Base-by-base conservation (phyloP, 257 asterid species). In the Scutellaria barbata region DNA sequence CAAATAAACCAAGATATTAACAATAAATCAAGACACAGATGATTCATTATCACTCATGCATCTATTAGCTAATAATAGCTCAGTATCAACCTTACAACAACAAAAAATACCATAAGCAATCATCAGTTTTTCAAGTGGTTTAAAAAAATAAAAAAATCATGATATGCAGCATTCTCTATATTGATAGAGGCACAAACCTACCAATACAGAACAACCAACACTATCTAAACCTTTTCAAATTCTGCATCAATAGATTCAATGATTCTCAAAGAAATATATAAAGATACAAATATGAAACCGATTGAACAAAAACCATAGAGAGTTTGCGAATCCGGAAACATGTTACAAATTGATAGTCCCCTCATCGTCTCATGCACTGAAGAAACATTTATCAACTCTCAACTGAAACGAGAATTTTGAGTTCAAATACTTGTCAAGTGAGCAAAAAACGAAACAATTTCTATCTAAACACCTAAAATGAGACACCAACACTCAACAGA, bases 131-230 rank as follows among this genome's bases (percentile, higher is more conserved):
- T 63, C 41, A 7, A 65, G 68, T 20, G 48, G 48, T 61, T 18
- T 30, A 37, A 45, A 43, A 17, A 50, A 45, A 50, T n/a, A n/a
- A 2, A 12, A 56, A 25, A 55, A 30, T 30, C 35, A 30, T 30
- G 35, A 30, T 30, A 30, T 30, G 4, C 35, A 30, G 3, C 35
- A 30, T 10, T 18, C 5, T 56, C 45, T 7, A 40, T 10, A 52
- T 5, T 37, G 40, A 73, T 2, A 14, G 47, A 25, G 57, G 54
- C 70, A 72, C 70, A 71, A 62, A 59, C 43, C 35, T 8, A 57
- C 59, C 12, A 56, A 20, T 65, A 64, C 14, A 57, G 64, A 45
- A 64, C 59, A 25, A 37, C 40, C 30, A 39, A 54, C 17, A 10
- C 50, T 30, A 5, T 30, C 35, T 30, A 50, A 35, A 10, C 47